These are phyloP conservation scores for Pyrenochaeta sp. DNA, from an alignment of 2,329 filamentous ascomycete species.

Conservation along the genomic window DNA sequence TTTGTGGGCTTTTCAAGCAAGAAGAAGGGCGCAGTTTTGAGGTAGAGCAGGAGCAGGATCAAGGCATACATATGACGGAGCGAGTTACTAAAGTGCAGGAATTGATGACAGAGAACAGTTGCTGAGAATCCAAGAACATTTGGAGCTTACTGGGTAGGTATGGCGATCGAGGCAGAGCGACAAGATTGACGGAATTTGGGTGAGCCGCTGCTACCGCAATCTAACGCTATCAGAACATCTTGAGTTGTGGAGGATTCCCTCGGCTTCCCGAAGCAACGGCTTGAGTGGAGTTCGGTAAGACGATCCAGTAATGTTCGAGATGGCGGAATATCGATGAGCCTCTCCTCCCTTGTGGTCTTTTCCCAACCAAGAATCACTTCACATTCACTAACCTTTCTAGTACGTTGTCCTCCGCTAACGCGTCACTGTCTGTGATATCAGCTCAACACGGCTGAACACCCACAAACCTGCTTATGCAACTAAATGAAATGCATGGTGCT, in stretches of 20 bases:
- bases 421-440: background rate
- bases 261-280: constrained; percentile 31
- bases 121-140: background rate
- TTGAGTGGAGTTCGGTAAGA: constrained; percentile 3
- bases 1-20: no score
- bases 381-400: background rate
- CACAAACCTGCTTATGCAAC: background rate
- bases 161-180: constrained; percentile 1
- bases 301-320: constrained; percentile 16
- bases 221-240: constrained; percentile 1
- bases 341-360: constrained; percentile 13
- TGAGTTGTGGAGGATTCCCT: constrained; percentile 9
- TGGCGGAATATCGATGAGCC: constrained; percentile 31
- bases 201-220: constrained; percentile 26
- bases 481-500: background rate
- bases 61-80: no score
- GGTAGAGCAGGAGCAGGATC: no score
- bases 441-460: background rate
- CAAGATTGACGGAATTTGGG: constrained; percentile 12
- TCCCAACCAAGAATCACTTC: constrained; percentile 10
- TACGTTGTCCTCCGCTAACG: background rate
- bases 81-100: background rate
- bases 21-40: no score
- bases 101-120: background rate
- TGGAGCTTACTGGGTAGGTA: constrained; percentile 1